Base-by-base conservation (phyloP, 164 flowering plant genomes). In the Amborella trichopoda region DNA sequence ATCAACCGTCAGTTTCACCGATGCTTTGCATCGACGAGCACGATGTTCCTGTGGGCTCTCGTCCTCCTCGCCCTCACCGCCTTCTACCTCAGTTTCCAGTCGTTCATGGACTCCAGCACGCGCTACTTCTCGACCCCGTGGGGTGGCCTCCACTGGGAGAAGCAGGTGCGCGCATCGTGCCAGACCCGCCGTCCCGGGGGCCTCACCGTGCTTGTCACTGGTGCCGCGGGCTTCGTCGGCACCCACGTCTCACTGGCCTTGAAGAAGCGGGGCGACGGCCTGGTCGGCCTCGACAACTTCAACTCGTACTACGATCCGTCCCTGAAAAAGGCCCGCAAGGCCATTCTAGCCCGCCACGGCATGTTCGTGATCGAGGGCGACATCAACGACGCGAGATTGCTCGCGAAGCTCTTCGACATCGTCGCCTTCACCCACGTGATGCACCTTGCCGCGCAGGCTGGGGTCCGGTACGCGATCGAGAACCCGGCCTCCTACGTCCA, bases 41-140 rank as follows among this genome's bases (percentile, higher is more conserved):
- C 61, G 13, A 66, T 60, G 42, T 63, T 64, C 30, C 41, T 72
- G n/a, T 72, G 65, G 63, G 62, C 60, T 18, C 51, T 60, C 55
- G 17, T 61, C 44, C 61, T 69, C 55, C 39, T 66, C 45, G 39
- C 52, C 46, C 44, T 61, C 42, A 52, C 54, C 60, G 21, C 53
- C 28, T 33, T 58, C 54, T 33, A 24, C 56, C 46, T 40, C 56
- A 30, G 26, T 52, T 40, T 24, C 50, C 53, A 41, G 38, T 36
- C 37, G 54, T 44, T 40, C 59, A 18, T 65, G 54, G 58, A 48
- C 42, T 28, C 53, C 45, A 22, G 48, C 41, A 19, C 50, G 27
- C 13, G 20, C 38, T 44, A 66, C 52, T 39, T 53, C 53, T 53
- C 40, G 23, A 42, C 47, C 4, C 48, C 60, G 11, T 55, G 60